Base-by-base conservation (phyloP, 106 monocot species). In the Dioscorea zingiberensis region DNA sequence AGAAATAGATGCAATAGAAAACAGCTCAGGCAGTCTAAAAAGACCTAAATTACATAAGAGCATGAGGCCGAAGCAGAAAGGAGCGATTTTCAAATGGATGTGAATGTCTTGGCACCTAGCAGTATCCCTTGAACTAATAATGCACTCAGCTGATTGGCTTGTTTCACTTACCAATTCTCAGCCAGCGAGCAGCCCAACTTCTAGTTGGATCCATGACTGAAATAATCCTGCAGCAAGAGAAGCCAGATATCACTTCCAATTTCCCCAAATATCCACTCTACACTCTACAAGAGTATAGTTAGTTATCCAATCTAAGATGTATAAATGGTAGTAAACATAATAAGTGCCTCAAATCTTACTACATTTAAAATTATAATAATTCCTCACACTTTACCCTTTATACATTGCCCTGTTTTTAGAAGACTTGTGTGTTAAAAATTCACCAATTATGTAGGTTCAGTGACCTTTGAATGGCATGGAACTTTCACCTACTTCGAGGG, bases 161-260 rank as follows among this genome's bases (percentile, higher is more conserved):
- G 38, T 47, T 58, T 28, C 32, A 54, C 77, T 64, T 71, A 98
- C 98, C 93, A 64, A 98, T 93, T 78, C 93, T 89, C 69, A 98
- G 63, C 98, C 98, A 98, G 47, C 89, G 76, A 80, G 98, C 98
- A 58, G 98, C 71, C 98, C 98, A 98, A 67, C 98, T 98, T 75
- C 88, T 93, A 78, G 77, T 71, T 53, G 98, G 84, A 76, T 98
- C 93, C 84, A 89, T 93, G 26, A 93, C 81, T 0, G 97, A 98
- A 59, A 98, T 98, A 73, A 98, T 89, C 81, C 97, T 98, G 79
- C 17, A 56, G 63, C 53, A 55, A 67, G 21, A 44, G 11, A 49
- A 71, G 25, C 25, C 11, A 59, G 14, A 47, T 14, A 26, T 22
- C 7, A 25, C 22, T 48, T 24, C n/a, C n/a, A n/a, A n/a, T n/a